Conservation (phyloP, 768 basidiomycete species). For the Myochromella boudieri region DNA sequence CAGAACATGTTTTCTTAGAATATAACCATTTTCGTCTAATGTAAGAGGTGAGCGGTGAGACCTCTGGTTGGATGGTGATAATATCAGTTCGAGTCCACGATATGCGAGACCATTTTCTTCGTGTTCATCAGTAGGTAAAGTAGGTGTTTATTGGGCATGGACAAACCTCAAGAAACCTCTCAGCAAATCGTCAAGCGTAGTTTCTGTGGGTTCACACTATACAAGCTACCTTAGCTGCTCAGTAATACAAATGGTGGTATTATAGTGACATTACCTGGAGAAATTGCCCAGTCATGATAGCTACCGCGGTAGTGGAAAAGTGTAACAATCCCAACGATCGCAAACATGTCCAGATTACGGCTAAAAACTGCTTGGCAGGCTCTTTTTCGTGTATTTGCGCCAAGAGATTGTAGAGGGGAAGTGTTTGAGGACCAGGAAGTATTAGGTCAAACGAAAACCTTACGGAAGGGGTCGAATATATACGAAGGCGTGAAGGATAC, state of each 20-base stretch:
- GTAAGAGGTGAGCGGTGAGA: neutral
- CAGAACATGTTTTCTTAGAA: too few relatives aligned
- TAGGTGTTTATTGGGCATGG: too few relatives aligned
- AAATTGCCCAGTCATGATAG: slow-evolving; percentile 14
- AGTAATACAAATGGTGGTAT: neutral
- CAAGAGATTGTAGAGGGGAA: slow-evolving; percentile 9
- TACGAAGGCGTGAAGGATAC: slow-evolving; percentile 3
- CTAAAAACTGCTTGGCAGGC: slow-evolving; percentile 4
- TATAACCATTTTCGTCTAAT: neutral
- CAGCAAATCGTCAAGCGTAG: neutral
- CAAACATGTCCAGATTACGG: slow-evolving; percentile 5
- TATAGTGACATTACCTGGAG: slow-evolving; percentile 12
- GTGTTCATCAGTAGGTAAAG: too few relatives aligned
- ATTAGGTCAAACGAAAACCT: slow-evolving; percentile 6
- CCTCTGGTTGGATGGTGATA: neutral
- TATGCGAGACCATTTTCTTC: neutral
- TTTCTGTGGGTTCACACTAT: too few relatives aligned
- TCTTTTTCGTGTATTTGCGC: neutral
- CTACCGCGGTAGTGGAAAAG: slow-evolving; percentile 11
- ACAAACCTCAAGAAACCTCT: slow-evolving; percentile 8
- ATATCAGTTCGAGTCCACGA: neutral
- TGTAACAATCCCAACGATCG: neutral
- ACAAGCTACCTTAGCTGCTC: too few relatives aligned
- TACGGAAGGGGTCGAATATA: neutral
- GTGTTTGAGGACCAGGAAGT: slow-evolving; percentile 13